These are phyloP conservation scores for Teunomyces gatunensis DNA, from an alignment of 805 yeast genomes.

Conservation along the genomic window DNA sequence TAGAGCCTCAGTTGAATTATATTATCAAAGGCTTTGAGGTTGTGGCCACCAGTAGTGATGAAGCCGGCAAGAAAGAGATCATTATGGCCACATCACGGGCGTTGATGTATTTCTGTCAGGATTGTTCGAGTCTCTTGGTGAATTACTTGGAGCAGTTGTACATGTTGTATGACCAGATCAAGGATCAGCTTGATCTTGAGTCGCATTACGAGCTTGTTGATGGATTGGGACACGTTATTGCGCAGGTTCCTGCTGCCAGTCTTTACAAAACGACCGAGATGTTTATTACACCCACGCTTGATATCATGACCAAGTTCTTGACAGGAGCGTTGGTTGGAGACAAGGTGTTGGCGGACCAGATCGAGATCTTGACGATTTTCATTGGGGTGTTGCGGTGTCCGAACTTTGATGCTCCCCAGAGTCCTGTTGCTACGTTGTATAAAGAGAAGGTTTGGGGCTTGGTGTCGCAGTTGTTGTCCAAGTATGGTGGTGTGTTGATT, in stretches of 20 bases:
- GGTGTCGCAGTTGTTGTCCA: slow-evolving; percentile 44
- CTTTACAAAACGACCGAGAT: slow-evolving; percentile 53
- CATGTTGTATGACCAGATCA: slow-evolving; percentile 60
- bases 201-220: slow-evolving; percentile 80
- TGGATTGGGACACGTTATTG: slow-evolving; percentile 83
- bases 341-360: slow-evolving; percentile 54
- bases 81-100: slow-evolving; percentile 90
- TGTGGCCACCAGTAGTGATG: slow-evolving; percentile 4
- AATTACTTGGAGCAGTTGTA: slow-evolving; percentile 72
- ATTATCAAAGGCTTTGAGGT: slow-evolving; percentile 68
- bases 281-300: slow-evolving; percentile 67
- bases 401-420: slow-evolving; percentile 32
- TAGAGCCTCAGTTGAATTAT: slow-evolving; percentile 81
- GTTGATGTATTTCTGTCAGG: slow-evolving; percentile 89
- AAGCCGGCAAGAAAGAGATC: slow-evolving; percentile 40
- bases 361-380: slow-evolving; percentile 66
- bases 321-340: slow-evolving; percentile 3
- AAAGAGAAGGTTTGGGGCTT: slow-evolving; percentile 60
- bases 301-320: slow-evolving; percentile 27
- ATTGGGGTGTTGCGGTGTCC: slow-evolving; percentile 54
- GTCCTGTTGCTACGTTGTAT: slow-evolving; percentile 54
- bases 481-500: slow-evolving; percentile 55
- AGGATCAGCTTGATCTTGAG: slow-evolving; percentile 55
- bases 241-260: slow-evolving; percentile 53
- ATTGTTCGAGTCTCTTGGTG: slow-evolving; percentile 68